These are phyloP conservation scores for Septoria linicola DNA, from an alignment of 2,329 filamentous ascomycete species.

Conservation along the genomic window DNA sequence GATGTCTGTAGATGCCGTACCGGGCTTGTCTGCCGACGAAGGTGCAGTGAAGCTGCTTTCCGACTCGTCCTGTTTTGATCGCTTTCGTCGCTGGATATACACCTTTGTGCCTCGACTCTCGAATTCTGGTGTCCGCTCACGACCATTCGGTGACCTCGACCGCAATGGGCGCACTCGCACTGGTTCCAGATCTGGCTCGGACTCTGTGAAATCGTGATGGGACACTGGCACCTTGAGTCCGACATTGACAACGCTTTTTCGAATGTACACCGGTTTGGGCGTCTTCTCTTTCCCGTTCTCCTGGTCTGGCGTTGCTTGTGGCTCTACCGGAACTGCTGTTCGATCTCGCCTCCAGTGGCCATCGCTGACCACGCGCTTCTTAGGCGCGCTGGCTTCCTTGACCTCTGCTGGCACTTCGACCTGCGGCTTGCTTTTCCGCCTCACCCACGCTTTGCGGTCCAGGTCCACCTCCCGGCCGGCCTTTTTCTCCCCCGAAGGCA, in stretches of 20 bases:
- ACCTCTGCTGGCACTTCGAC: conserved; percentile 47
- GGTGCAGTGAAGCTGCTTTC: conserved; percentile 34
- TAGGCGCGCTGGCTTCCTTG: conserved; percentile 64
- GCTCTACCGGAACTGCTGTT: conserved; percentile 21
- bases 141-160: conserved; percentile 26
- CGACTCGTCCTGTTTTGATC: conserved; percentile 27
- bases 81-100: conserved; percentile 35
- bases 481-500: conserved; percentile 21
- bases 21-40: conserved; percentile 33
- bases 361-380: conserved; percentile 91
- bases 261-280: conserved; percentile 34
- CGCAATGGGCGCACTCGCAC: conserved; percentile 29
- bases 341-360: conserved; percentile 67
- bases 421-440: conserved; percentile 37
- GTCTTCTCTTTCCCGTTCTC: conserved; percentile 30
- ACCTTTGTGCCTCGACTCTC: conserved; percentile 37
- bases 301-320: conserved; percentile 25
- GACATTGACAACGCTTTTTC: conserved; percentile 35
- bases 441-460: conserved; percentile 38
- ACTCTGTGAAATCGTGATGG: conserved; percentile 33
- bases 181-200: conserved; percentile 27
- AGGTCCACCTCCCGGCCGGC: conserved; percentile 34
- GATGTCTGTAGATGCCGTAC: conserved; percentile 33
- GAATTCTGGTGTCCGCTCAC: conserved; percentile 32
- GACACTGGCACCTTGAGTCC: conserved; percentile 38